Evolutionary conservation across 192 early-diverging fungal species (phyloP), one percentile per base, ranked within the genome.

Genomic region (Spizellomyces sp.): DNA sequence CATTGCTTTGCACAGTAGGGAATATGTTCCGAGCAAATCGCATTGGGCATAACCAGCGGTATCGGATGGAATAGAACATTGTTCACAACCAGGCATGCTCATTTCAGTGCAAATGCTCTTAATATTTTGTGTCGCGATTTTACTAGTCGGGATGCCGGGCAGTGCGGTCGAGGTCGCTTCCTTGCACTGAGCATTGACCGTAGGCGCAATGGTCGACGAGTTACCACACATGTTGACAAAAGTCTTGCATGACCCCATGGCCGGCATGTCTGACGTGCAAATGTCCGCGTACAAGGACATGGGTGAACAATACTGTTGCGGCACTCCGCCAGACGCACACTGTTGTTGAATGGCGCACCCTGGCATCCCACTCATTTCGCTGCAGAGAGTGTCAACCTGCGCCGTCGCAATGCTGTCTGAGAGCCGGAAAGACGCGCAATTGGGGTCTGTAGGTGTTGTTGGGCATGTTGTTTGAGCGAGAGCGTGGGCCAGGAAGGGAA

Each of bases 1-100:
- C 88, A 90, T 90, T 46, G 81, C 74, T 67, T 77, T 81, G 77
- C 88, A 90, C 2, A 90, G 77, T 19, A 74, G 69, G 2, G 75
- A 76, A 67, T 90, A 90, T n/a, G 81, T 80, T 6, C 67, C 74
- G 6, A 90, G 64, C 41, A 83, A 70, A 69, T 90, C 85, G 74
- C 88, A 90, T 12, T 77, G 22, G 5, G 83, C 77, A 47, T 80
- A 84, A 48, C 10, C 68, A 17, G 65, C 12, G 8, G 47, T 43
- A 19, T 65, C 45, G 15, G 36, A 5, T 21, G 48, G 43, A 41
- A 63, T 64, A 27, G 54, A 45, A 64, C 80, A 82, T 7, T 46
- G 63, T 9, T 69, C 55, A 61, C 81, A 83, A 47, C 75, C 78
- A 56, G 55, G 57, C 81, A 83, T 83, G 60, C 21, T 61, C 81